Percentiles rank a stretch among this genome's conserved stretches.
Evolutionary conservation across 2,329 filamentous ascomycete species (phyloP).

Genomic region (Arachnomyces sp.): DNA sequence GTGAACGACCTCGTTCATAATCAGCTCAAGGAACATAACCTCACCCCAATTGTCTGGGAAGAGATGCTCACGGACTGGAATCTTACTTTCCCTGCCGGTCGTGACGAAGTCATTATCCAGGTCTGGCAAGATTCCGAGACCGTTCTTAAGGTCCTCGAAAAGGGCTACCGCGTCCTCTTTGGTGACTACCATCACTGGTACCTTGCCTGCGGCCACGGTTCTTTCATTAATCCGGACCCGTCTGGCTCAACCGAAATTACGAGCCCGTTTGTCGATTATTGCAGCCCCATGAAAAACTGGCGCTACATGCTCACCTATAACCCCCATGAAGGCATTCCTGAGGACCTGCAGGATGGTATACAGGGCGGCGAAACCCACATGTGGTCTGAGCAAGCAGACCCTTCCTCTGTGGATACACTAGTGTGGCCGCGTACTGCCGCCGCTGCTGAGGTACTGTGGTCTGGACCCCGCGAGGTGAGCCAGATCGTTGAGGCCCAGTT

Average conservation of each 20-base stretch:
- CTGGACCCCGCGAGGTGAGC: slow-evolving; percentile 41
- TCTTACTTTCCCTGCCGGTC: slow-evolving; percentile 59
- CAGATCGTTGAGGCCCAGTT: slow-evolving; percentile 59
- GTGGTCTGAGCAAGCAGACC: slow-evolving; percentile 73
- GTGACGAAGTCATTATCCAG: slow-evolving; percentile 59
- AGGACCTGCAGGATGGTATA: slow-evolving; percentile 57
- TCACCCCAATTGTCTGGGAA: slow-evolving; percentile 78
- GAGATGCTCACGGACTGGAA: slow-evolving; percentile 78
- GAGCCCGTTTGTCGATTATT: slow-evolving; percentile 19
- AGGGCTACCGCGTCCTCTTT: slow-evolving; percentile 25
- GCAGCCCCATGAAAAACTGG: slow-evolving; percentile 69
- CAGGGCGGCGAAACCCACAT: slow-evolving; percentile 75
- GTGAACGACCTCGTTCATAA: slow-evolving; percentile 64
- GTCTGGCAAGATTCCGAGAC: slow-evolving; percentile 54
- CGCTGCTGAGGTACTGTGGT: slow-evolving; percentile 75
- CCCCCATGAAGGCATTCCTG: slow-evolving; percentile 57
- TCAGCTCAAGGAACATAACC: slow-evolving; percentile 54
- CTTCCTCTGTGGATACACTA: slow-evolving; percentile 62
- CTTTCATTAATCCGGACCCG: slow-evolving; percentile 27
- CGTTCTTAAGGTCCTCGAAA: slow-evolving; percentile 19
- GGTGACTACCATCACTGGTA: slow-evolving; percentile 26
- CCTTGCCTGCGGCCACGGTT: slow-evolving; percentile 27
- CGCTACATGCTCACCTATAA: slow-evolving; percentile 73
- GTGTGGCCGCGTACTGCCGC: slow-evolving; percentile 72
- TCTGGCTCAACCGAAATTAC: slow-evolving; percentile 5